Evolutionary conservation across 2,329 filamentous ascomycete species (phyloP).

Genomic region (Alternaria sp.): DNA sequence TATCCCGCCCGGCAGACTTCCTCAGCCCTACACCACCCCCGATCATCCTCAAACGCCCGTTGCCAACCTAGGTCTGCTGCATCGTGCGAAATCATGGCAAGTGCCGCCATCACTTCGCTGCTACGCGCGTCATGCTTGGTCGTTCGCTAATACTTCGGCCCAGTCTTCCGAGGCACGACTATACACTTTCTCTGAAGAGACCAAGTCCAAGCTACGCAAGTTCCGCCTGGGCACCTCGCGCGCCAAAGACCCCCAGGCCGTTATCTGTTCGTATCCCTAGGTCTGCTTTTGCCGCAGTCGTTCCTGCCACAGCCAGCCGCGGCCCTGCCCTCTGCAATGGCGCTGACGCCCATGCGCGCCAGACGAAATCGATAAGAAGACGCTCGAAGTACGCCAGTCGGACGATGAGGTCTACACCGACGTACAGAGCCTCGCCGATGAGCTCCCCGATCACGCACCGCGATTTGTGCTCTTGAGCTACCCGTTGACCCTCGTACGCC

Average conservation of each 20-base stretch:
- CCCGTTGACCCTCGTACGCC: conserved; percentile 78
- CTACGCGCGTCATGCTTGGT: not conserved
- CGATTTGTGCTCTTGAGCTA: conserved; percentile 91
- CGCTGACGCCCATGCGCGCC: conserved; percentile 42
- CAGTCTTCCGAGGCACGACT: conserved; percentile 81
- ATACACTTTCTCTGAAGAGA: conserved; percentile 91
- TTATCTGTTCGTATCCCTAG: conserved; percentile 76
- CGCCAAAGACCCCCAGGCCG: conserved; percentile 83
- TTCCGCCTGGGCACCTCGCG: conserved; percentile 92
- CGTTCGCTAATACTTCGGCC: conserved; percentile 8
- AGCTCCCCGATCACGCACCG: conserved; percentile 90
- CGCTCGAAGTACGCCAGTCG: conserved; percentile 85
- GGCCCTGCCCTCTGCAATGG: conserved; percentile 7
- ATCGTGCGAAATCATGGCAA: conserved; percentile 23
- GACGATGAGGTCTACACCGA: conserved; percentile 82
- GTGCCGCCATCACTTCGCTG: conserved; percentile 6
- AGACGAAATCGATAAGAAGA: conserved; percentile 92
- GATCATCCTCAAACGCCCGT: conserved; percentile 9
- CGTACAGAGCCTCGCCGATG: conserved; percentile 81
- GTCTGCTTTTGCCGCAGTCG: conserved; percentile 2
- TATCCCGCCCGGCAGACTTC: conserved; percentile 12
- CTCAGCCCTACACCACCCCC: conserved; percentile 26
- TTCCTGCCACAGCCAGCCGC: not conserved
- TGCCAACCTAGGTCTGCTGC: conserved; percentile 2
- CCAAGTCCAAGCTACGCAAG: conserved; percentile 87